These are phyloP conservation scores for Calonectria hawksworthii DNA, from an alignment of 2,329 filamentous ascomycete species.

Conservation along the genomic window DNA sequence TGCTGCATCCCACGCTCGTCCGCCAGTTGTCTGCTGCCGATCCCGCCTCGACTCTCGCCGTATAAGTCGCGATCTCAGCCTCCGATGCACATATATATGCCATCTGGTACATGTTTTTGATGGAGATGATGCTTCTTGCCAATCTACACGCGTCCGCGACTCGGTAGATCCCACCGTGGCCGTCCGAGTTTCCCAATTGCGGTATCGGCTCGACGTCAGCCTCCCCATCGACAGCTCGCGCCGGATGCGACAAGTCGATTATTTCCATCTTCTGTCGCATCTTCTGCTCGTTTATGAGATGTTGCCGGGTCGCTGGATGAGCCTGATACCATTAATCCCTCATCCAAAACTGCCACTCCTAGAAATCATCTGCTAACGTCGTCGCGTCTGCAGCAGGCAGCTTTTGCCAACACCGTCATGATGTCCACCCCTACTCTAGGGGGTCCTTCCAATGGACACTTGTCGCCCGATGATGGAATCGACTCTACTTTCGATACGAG, in stretches of 20 bases:
- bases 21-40: constrained; percentile 54
- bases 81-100: constrained; percentile 42
- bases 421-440: constrained; percentile 74
- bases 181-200: constrained; percentile 58
- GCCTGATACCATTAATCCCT: constrained; percentile 39
- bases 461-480: constrained; percentile 66
- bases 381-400: constrained; percentile 61
- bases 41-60: constrained; percentile 51
- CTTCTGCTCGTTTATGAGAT: constrained; percentile 31
- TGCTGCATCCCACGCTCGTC: constrained; percentile 49
- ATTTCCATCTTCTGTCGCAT: constrained; percentile 47
- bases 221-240: constrained; percentile 61
- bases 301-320: constrained; percentile 49
- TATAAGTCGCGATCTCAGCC: constrained; percentile 53
- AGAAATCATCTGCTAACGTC: constrained; percentile 51
- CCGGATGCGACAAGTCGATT: constrained; percentile 60
- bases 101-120: constrained; percentile 49
- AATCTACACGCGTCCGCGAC: constrained; percentile 47
- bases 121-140: constrained; percentile 53
- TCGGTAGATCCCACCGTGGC: constrained; percentile 35
- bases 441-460: constrained; percentile 76
- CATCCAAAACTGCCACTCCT: constrained; percentile 31
- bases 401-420: constrained; percentile 72
- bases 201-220: constrained; percentile 58
- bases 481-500: constrained; percentile 55